Base-by-base conservation (phyloP, 2,329 filamentous ascomycete genomes). In the Pseudogymnoascus sp. region DNA sequence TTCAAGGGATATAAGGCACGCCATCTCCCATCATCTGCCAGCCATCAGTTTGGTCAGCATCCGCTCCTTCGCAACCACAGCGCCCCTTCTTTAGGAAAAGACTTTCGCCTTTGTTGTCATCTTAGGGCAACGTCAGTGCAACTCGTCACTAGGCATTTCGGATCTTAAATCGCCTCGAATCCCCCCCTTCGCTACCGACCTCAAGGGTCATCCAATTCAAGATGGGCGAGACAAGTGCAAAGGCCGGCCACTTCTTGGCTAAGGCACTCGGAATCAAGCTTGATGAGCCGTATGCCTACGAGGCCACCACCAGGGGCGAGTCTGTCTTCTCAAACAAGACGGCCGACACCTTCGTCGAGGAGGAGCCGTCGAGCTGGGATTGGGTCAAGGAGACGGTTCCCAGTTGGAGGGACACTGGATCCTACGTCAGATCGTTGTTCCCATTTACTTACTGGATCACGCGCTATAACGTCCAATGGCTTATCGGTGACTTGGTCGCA, bases 401-500 rank as follows among this genome's bases (percentile, higher is more conserved):
- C 0, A 80, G 79, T 0, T 74, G 78, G 7, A 67, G 73, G 0
- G 82, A 89, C 37, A 62, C 88, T 3, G 59, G 75, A 4, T 69
- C 77, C 2, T 99, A 97, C 72, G 63, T 87, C 64, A 77, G 80
- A 67, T 88, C 84, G 13, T 78, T 97, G 1, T 96, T 99, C 68
- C 95, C 95, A 0, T 97, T 97, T 72, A 74, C 89, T 4, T 81
- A 85, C n/a, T 99, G 95, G 95, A 93, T 97, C 64, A 76, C 79
- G 10, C 85, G 87, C 69, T 99, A 99, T 78, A 99, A 99, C 73
- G 10, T 87, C 3, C 87, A 92, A 78, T 99, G 95, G 95, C 77
- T 97, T 5, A 75, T 86, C 15, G 95, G 95, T 70, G 95, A 99
- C 77, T 76, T 97, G 56, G 87, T 97, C 64, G 93, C 95, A 64